Percentiles rank a stretch among this genome's conserved stretches.
These are phyloP conservation scores for Trichoderma hamatum DNA, from an alignment of 2,329 filamentous ascomycete species.

Conservation along the genomic window DNA sequence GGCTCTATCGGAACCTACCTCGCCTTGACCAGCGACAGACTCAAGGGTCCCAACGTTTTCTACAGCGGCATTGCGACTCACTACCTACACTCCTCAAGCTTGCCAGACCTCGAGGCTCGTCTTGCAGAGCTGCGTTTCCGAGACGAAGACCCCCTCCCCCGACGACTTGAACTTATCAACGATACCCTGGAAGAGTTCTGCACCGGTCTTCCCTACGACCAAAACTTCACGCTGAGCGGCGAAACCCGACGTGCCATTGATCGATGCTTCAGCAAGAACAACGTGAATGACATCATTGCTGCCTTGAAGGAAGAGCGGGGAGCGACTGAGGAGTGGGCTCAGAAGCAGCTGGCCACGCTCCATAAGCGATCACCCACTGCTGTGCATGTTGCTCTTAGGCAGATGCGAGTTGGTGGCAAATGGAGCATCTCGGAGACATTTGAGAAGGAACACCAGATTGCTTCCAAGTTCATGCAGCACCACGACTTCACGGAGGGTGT, in stretches of 20 bases:
- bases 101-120: slow-evolving; percentile 79
- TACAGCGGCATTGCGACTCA: slow-evolving; percentile 94
- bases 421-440: slow-evolving; percentile 90
- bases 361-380: slow-evolving; percentile 80
- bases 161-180: slow-evolving; percentile 75
- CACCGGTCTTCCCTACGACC: slow-evolving; percentile 78
- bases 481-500: slow-evolving; percentile 93
- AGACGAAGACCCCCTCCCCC: slow-evolving; percentile 67
- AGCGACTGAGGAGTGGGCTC: slow-evolving; percentile 71
- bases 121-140: slow-evolving; percentile 87
- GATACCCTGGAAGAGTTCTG: slow-evolving; percentile 89
- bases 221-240: slow-evolving; percentile 69
- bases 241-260: slow-evolving; percentile 80
- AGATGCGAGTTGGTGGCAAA: slow-evolving; percentile 73
- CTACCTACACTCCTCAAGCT: slow-evolving; percentile 88
- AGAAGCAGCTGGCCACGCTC: slow-evolving; percentile 75
- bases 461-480: slow-evolving; percentile 84
- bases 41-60: slow-evolving; percentile 83
- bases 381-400: slow-evolving; percentile 79
- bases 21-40: slow-evolving; percentile 82
- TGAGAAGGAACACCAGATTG: slow-evolving; percentile 81
- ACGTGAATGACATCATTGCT: slow-evolving; percentile 68
- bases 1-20: slow-evolving; percentile 89
- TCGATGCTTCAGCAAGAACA: slow-evolving; percentile 72
- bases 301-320: slow-evolving; percentile 62